Conservation (phyloP, 805 yeast species). For the Metschnikowia anglica region DNA sequence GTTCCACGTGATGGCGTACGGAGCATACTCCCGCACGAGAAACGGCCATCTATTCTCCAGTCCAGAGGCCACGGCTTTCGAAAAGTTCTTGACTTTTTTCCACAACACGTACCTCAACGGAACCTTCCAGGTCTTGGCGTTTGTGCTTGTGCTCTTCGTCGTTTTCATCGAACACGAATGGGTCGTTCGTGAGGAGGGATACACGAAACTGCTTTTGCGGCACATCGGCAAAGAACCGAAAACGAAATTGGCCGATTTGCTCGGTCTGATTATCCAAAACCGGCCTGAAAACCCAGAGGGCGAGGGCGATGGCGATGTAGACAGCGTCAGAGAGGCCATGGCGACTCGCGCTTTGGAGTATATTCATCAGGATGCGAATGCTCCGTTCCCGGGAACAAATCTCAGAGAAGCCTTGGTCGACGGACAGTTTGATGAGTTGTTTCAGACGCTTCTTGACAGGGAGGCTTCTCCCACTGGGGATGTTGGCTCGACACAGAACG, state of each 20-base stretch:
- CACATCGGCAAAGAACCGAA: conserved; percentile 59
- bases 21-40: conserved; percentile 24
- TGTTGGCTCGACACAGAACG: no score
- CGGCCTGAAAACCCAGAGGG: neutral
- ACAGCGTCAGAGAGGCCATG: conserved; percentile 7
- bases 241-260: conserved; percentile 39
- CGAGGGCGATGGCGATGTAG: neutral
- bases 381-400: conserved; percentile 5
- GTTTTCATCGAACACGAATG: conserved; percentile 64
- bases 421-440: conserved; percentile 11
- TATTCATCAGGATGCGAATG: conserved; percentile 15
- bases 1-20: conserved; percentile 39
- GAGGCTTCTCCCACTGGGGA: no score
- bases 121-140: conserved; percentile 38
- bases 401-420: conserved; percentile 17
- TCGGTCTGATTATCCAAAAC: conserved; percentile 19
- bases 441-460: neutral
- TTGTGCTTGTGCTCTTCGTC: conserved; percentile 44
- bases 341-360: conserved; percentile 20
- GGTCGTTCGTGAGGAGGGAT: conserved; percentile 70
- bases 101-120: conserved; percentile 40
- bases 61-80: conserved; percentile 14
- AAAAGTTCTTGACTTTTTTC: conserved; percentile 27
- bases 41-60: conserved; percentile 12
- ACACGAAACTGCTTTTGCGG: conserved; percentile 53